Percentiles rank a stretch among this genome's conserved stretches.
phyloP scores from a whole-genome alignment of 257 asterid genomes.

The Solanum virginianum region DNA sequence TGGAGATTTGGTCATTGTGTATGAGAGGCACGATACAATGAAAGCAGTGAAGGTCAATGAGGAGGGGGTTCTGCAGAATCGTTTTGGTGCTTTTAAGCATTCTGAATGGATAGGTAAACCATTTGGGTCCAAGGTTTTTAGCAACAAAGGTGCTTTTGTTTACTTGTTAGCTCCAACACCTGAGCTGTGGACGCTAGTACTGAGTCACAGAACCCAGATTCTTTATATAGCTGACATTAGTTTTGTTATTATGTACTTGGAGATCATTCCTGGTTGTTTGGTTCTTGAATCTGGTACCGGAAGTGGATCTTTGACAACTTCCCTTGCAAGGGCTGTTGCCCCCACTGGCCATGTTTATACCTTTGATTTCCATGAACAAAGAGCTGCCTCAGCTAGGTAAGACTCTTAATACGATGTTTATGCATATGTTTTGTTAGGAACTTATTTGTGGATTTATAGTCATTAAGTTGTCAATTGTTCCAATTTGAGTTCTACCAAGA shows the following conservation, averaged over 20 bases:
- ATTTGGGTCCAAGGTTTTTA: constrained; percentile 80
- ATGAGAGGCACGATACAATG: constrained; percentile 72
- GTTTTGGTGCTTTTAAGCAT: constrained; percentile 83
- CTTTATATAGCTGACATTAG: constrained; percentile 90
- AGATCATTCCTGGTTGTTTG: constrained; percentile 75
- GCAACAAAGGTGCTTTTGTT: constrained; percentile 66
- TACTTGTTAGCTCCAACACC: constrained; percentile 91
- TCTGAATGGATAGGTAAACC: constrained; percentile 85
- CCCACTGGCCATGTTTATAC: constrained; percentile 81
- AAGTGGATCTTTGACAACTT: constrained; percentile 84
- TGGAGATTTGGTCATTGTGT: constrained; percentile 80
- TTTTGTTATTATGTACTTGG: constrained; percentile 81
- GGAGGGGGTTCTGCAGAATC: constrained; percentile 61
- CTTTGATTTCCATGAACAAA: constrained; percentile 92
- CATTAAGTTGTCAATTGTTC: background rate
- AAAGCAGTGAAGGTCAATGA: constrained; percentile 60
- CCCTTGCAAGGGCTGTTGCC: constrained; percentile 85
- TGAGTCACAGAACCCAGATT: constrained; percentile 97
- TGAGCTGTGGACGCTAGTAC: constrained; percentile 86
- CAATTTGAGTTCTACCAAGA: background rate
- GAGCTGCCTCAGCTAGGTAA: constrained; percentile 92
- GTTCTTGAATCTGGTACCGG: constrained; percentile 98
- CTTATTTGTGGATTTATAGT: background rate
- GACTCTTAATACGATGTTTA: background rate
- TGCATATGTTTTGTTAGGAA: background rate